phyloP scores from a whole-genome alignment of 768 basidiomycete genomes.

The Serendipita sp. region DNA sequence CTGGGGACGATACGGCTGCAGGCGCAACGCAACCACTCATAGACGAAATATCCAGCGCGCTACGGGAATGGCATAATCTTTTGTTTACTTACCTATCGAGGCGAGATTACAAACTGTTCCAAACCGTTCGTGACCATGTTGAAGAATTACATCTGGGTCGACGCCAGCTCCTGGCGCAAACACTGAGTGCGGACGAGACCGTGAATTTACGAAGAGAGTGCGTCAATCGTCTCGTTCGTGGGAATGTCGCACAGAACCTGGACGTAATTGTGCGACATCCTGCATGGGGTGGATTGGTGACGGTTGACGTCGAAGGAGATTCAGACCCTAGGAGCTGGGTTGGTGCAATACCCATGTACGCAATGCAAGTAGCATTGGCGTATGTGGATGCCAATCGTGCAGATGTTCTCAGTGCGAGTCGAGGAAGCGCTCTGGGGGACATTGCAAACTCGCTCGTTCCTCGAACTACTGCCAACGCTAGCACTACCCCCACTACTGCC shows the following conservation, averaged over 20 bases:
- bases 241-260: constrained; percentile 81
- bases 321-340: constrained; percentile 71
- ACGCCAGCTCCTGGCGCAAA: constrained; percentile 75
- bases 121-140: constrained; percentile 72
- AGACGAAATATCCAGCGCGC: constrained; percentile 91
- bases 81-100: constrained; percentile 84
- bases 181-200: constrained; percentile 76
- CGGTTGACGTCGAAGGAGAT: constrained; percentile 78
- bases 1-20: constrained; percentile 81
- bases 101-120: constrained; percentile 81
- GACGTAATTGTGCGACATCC: constrained; percentile 97
- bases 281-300: constrained; percentile 74
- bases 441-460: constrained; percentile 22
- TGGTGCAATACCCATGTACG: constrained; percentile 80
- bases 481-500: constrained; percentile 14
- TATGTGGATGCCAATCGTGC: constrained; percentile 41
- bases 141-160: constrained; percentile 85
- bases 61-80: constrained; percentile 88
- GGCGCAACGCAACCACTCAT: constrained; percentile 78
- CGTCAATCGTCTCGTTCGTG: constrained; percentile 70
- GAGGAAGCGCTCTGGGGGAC: constrained; percentile 26
- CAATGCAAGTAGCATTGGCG: constrained; percentile 71
- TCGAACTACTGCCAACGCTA: background rate
- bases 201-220: constrained; percentile 67
- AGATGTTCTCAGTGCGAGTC: background rate